Conservation (phyloP, 441 rosid genomes). For the Flueggea neowawraea region DNA sequence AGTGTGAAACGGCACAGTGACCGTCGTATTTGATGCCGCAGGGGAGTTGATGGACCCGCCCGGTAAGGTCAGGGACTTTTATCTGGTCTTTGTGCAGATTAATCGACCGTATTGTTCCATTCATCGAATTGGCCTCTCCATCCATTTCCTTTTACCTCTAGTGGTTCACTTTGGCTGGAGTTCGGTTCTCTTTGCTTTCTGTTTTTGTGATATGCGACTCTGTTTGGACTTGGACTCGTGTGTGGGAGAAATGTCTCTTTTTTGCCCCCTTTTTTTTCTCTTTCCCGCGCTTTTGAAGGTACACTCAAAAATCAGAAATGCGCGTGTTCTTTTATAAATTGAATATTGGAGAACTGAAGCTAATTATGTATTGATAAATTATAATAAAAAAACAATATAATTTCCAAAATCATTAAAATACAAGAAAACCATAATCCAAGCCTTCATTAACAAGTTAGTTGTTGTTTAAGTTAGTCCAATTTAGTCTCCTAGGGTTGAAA, state of each 20-base stretch:
- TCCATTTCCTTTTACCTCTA: conserved; percentile 11
- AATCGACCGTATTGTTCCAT: conserved; percentile 31
- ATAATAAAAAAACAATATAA: no score
- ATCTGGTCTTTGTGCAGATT: conserved; percentile 20
- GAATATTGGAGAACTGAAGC: no score
- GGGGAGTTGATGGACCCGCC: conserved; percentile 69
- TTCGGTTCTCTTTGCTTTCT: no score
- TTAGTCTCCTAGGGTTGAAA: no score
- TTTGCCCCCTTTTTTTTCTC: neutral
- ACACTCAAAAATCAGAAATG: no score
- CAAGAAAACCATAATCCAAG: no score
- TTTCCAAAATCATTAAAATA: no score
- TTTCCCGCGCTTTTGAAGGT: no score
- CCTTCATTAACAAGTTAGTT: no score
- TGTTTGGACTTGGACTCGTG: neutral
- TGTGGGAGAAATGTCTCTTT: neutral
- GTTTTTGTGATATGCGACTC: neutral
- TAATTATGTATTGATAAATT: no score
- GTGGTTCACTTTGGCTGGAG: neutral
- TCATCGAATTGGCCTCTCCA: conserved; percentile 6
- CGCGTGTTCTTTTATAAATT: no score
- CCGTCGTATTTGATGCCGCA: conserved; percentile 76
- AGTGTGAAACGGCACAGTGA: conserved; percentile 65
- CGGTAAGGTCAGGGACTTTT: conserved; percentile 33
- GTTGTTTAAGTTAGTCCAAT: no score